Evolutionary conservation across 75 land plant species (phyloP).

Genomic region (Ceratopteris richardii): DNA sequence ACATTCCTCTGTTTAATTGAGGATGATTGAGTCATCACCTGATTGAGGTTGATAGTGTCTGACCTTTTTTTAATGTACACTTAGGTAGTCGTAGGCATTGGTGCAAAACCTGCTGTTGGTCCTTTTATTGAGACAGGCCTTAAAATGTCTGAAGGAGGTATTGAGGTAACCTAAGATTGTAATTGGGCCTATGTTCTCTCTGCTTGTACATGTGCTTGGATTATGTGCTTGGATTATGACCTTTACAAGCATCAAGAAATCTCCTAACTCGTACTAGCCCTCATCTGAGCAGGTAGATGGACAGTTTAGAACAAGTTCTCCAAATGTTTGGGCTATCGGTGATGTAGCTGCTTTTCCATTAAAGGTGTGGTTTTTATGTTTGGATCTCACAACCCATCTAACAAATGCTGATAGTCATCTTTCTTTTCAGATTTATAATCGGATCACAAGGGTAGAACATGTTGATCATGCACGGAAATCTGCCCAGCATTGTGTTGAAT

Average conservation of each 20-base stretch:
- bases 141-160: slow-evolving; percentile 58
- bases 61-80: too few relatives aligned
- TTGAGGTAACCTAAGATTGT: slow-evolving; percentile 44
- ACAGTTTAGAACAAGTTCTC: slow-evolving; percentile 52
- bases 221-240: neutral
- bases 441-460: slow-evolving; percentile 80
- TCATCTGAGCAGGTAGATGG: slow-evolving; percentile 64
- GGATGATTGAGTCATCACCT: neutral
- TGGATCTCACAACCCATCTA: neutral
- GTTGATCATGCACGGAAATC: slow-evolving; percentile 96
- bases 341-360: slow-evolving; percentile 95
- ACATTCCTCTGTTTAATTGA: neutral
- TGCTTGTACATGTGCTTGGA: neutral
- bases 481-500: slow-evolving; percentile 71
- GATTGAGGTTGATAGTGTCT: neutral
- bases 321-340: slow-evolving; percentile 77
- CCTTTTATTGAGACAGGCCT: slow-evolving; percentile 60
- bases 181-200: neutral
- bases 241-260: too few relatives aligned
- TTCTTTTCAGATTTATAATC: slow-evolving; percentile 50
- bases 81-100: slow-evolving; percentile 83
- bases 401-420: neutral
- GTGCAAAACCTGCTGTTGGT: slow-evolving; percentile 67
- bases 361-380: slow-evolving; percentile 46
- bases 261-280: too few relatives aligned